Percentiles rank a stretch among this genome's conserved stretches.
Conservation (phyloP, 2,329 filamentous ascomycete species). For the Colletotrichum orchidophilum region DNA sequence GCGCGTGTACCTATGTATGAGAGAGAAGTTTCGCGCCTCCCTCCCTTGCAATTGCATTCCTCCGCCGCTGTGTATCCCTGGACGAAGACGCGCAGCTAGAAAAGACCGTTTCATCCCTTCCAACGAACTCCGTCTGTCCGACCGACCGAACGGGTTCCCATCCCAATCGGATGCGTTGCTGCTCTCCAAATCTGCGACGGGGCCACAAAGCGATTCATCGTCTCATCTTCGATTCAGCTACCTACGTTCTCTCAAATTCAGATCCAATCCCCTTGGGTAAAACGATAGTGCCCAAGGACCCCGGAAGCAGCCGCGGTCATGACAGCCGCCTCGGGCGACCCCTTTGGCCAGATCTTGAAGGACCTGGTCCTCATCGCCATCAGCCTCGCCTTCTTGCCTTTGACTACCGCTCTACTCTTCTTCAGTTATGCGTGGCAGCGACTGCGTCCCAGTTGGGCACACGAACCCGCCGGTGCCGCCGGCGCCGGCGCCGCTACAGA, state of each 20-base stretch:
- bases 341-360: slow-evolving; percentile 26
- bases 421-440: slow-evolving; percentile 13
- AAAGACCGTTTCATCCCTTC: slow-evolving; percentile 8
- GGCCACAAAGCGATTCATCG: neutral
- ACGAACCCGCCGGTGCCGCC: neutral
- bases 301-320: neutral
- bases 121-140: neutral
- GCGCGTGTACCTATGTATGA: neutral
- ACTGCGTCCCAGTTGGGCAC: neutral
- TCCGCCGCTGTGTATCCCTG: slow-evolving; percentile 8
- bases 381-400: slow-evolving; percentile 22
- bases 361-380: slow-evolving; percentile 27
- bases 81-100: slow-evolving; percentile 15
- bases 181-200: neutral
- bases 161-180: neutral
- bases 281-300: neutral
- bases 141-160: neutral
- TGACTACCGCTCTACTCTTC: slow-evolving; percentile 15
- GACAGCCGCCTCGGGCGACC: slow-evolving; percentile 13
- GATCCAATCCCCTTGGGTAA: neutral
- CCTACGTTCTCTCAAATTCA: neutral
- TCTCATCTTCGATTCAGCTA: slow-evolving; percentile 27
- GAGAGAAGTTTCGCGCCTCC: neutral
- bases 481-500: neutral
- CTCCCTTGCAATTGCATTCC: slow-evolving; percentile 5